Evolutionary conservation across 257 asterid genomes (phyloP).

Genomic region (Plectranthus barbatus): DNA sequence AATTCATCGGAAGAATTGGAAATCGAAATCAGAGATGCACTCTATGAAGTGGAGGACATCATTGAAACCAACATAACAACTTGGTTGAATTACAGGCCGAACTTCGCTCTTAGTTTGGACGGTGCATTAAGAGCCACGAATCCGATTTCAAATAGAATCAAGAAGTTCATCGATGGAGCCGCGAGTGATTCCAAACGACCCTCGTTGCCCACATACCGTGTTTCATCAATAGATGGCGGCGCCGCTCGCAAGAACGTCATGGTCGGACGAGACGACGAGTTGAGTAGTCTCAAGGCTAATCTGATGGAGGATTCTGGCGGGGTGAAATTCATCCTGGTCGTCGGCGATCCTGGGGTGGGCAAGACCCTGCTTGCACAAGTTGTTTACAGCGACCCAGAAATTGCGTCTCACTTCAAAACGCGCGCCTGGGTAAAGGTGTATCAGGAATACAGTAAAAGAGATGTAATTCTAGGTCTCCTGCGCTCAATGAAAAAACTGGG

Average conservation of each 20-base stretch:
- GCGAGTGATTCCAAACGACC: background rate
- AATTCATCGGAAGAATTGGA: background rate
- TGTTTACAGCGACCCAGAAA: background rate
- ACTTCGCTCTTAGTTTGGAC: background rate
- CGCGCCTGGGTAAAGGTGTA: background rate
- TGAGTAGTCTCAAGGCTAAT: background rate
- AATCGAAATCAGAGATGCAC: background rate
- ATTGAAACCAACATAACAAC: background rate
- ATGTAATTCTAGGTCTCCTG: background rate
- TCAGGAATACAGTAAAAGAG: background rate
- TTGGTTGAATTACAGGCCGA: background rate
- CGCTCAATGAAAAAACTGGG: background rate
- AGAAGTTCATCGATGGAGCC: too few relatives aligned
- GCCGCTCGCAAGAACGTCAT: background rate
- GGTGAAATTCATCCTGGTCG: background rate
- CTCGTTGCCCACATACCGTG: background rate
- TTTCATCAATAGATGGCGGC: background rate
- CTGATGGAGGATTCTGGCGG: background rate
- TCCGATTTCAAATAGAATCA: too few relatives aligned
- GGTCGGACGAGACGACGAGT: background rate
- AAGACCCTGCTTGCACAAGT: background rate
- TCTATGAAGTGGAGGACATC: background rate
- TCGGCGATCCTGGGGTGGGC: background rate
- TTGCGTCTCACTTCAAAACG: background rate
- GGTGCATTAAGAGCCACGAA: background rate